Evolutionary conservation across 129 eudicot genomes (phyloP).

Genomic region (Pseudognaphalium luteoalbum): DNA sequence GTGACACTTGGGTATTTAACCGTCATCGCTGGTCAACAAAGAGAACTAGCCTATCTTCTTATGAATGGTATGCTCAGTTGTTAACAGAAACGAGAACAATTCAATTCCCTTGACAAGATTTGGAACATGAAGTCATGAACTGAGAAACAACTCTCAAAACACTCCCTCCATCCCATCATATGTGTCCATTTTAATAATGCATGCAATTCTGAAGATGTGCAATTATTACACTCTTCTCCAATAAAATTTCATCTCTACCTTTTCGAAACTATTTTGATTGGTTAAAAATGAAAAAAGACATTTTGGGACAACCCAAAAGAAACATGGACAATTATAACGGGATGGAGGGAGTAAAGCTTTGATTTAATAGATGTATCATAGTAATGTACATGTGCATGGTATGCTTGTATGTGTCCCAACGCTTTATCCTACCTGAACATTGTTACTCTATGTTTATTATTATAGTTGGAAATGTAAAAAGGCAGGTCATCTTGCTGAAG

Average conservation of each 20-base stretch:
- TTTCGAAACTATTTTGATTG: too few species aligned
- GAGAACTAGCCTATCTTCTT: constrained; percentile 59
- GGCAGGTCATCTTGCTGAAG: constrained; percentile 90
- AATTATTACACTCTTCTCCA: too few species aligned
- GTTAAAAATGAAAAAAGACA: too few species aligned
- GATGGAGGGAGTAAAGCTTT: not conserved
- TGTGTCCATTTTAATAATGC: too few species aligned
- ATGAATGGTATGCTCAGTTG: constrained; percentile 55
- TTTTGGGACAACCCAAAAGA: too few species aligned
- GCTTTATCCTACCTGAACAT: not conserved
- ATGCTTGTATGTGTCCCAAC: not conserved
- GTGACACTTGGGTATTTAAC: constrained; percentile 71
- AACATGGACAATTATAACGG: too few species aligned
- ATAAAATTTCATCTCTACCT: too few species aligned
- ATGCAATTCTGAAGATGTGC: too few species aligned
- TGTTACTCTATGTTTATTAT: not conserved
- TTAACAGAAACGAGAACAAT: too few species aligned
- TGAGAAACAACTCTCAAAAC: not conserved
- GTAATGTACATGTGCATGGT: not conserved
- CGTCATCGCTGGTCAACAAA: constrained; percentile 78
- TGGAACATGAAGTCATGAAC: not conserved
- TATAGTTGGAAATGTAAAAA: constrained; percentile 77
- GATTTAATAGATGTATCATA: not conserved
- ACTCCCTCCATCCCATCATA: too few species aligned
- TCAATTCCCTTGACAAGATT: not conserved